A percentile compares a stretch with the other conserved stretches of the same genome.
These are phyloP conservation scores for Styphnolobium japonicum DNA, from an alignment of 306 rosid genomes.

Conservation along the genomic window DNA sequence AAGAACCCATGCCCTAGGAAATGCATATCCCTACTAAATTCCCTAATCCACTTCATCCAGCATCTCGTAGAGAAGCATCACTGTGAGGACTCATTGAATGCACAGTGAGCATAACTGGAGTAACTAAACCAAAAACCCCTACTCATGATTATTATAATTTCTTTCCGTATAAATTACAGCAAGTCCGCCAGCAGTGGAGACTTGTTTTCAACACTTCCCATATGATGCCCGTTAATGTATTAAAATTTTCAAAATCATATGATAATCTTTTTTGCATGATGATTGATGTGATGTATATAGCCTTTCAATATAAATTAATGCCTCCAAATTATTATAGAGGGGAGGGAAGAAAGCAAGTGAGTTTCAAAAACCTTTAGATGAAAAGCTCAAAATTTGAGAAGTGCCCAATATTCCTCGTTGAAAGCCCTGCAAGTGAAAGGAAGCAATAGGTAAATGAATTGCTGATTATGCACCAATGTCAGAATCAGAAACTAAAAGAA, in stretches of 20 bases:
- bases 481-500: not conserved
- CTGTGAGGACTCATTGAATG: not conserved
- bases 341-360: not conserved
- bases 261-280: not conserved
- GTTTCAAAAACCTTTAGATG: slow-evolving; percentile 59
- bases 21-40: not conserved
- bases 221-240: not conserved
- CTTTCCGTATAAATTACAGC: not conserved
- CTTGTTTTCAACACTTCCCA: not conserved
- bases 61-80: not conserved
- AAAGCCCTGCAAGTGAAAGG: slow-evolving; percentile 45
- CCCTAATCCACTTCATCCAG: not conserved
- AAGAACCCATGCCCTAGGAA: not conserved
- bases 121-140: not conserved
- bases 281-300: not conserved
- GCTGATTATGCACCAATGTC: slow-evolving; percentile 1
- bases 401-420: slow-evolving; percentile 51
- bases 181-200: not conserved
- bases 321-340: not conserved
- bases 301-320: not conserved
- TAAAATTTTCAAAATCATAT: not conserved
- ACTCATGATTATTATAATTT: not conserved
- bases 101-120: not conserved
- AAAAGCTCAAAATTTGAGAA: slow-evolving; percentile 50
- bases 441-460: not conserved